A percentile compares a stretch with the other conserved stretches of the same genome.
Evolutionary conservation across 306 rosid genomes (phyloP).

Genomic region (Sesbania bispinosa): DNA sequence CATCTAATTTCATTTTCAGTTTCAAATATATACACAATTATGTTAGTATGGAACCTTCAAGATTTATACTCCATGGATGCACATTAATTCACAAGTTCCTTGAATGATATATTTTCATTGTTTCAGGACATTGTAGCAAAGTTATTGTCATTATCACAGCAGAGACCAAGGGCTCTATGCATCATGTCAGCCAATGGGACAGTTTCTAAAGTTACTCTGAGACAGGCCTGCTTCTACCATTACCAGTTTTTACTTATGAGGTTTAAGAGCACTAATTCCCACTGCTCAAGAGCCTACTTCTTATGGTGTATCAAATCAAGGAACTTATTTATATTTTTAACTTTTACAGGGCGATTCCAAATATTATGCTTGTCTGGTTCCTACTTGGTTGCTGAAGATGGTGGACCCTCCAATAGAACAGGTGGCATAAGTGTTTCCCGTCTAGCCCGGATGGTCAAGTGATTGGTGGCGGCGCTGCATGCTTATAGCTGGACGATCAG

Average conservation of each 20-base stretch:
- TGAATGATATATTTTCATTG: constrained; percentile 1
- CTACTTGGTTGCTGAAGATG: constrained; percentile 89
- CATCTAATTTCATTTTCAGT: too few species aligned
- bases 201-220: constrained; percentile 72
- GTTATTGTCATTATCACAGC: constrained; percentile 74
- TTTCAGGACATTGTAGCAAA: constrained; percentile 87
- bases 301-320: neutral
- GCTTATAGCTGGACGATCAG: constrained; percentile 80
- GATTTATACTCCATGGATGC: too few species aligned
- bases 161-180: constrained; percentile 94
- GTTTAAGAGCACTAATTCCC: constrained; percentile 36
- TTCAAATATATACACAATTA: too few species aligned
- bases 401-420: constrained; percentile 71
- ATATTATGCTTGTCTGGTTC: constrained; percentile 94
- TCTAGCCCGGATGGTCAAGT: constrained; percentile 84
- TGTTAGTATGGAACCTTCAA: too few species aligned
- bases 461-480: constrained; percentile 80
- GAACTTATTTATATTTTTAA: neutral
- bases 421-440: constrained; percentile 90
- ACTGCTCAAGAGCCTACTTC: neutral
- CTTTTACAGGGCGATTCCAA: constrained; percentile 69
- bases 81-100: constrained; percentile 21
- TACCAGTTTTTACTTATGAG: constrained; percentile 71
- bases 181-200: constrained; percentile 82
- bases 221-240: constrained; percentile 87